Percentiles rank a stretch among this genome's conserved stretches.
Evolutionary conservation across 192 early-diverging fungal genomes (phyloP).

Genomic region (Gamsiella multidivaricata): DNA sequence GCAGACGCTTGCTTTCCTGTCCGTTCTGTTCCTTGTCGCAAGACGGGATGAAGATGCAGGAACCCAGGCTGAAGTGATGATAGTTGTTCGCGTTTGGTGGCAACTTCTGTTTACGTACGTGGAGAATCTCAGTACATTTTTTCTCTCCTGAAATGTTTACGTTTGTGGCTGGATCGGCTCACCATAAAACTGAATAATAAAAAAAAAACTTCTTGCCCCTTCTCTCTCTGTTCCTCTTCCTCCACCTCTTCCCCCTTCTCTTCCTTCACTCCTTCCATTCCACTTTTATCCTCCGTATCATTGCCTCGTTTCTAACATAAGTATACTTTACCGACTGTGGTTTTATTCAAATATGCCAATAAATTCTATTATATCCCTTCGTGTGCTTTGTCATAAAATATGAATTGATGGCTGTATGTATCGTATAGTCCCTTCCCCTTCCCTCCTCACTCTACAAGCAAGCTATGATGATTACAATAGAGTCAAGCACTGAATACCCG

Average conservation of each 20-base stretch:
- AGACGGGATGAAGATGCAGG: no score
- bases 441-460: not conserved
- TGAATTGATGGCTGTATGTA: not conserved
- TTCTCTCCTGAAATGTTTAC: not conserved
- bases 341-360: no score
- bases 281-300: not conserved
- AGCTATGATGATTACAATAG: constrained; percentile 55
- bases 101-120: constrained; percentile 9
- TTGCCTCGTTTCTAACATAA: not conserved
- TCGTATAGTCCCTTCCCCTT: not conserved
- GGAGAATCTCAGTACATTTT: not conserved
- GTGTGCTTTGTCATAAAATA: no score
- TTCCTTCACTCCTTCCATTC: not conserved
- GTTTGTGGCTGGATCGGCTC: constrained; percentile 6
- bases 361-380: constrained; percentile 5
- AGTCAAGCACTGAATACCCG: constrained; percentile 58
- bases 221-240: not conserved
- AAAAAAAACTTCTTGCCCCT: constrained; percentile 6
- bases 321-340: no score
- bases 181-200: not conserved
- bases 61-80: no score
- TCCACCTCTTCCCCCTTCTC: not conserved
- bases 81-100: no score
- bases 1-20: not conserved
- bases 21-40: no score